Conservation (phyloP, 805 yeast species). For the Cyberlindnera subsufficiens region DNA sequence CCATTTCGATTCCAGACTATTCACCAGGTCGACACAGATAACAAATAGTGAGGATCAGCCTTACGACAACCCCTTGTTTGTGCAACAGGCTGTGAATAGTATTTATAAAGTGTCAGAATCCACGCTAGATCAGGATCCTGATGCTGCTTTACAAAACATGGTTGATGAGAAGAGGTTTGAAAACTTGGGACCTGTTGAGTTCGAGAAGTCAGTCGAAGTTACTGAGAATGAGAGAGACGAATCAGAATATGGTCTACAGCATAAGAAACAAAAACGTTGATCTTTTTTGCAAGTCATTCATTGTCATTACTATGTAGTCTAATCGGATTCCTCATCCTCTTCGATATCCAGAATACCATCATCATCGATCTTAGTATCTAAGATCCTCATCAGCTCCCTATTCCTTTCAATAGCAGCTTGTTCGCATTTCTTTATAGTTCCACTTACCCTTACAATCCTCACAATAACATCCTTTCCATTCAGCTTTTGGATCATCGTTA, state of each 20-base stretch:
- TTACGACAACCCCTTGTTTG: constrained; percentile 56
- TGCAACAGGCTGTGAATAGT: constrained; percentile 43
- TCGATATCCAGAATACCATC: constrained; percentile 14
- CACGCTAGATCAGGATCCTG: constrained; percentile 17
- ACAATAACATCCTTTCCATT: constrained; percentile 44
- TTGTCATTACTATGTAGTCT: background rate
- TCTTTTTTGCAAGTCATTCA: background rate
- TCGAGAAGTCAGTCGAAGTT: constrained; percentile 30
- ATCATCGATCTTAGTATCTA: constrained; percentile 14
- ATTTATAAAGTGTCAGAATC: constrained; percentile 37
- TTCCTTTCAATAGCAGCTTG: constrained; percentile 53
- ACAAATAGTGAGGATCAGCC: constrained; percentile 40
- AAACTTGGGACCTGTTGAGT: constrained; percentile 38
- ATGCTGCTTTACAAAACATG: constrained; percentile 11
- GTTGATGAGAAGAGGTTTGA: constrained; percentile 18
- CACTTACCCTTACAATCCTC: constrained; percentile 67
- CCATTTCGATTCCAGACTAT: constrained; percentile 56
- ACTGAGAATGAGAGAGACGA: constrained; percentile 7
- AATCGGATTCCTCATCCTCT: constrained; percentile 15
- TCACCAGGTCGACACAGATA: constrained; percentile 38
- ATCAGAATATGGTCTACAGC: constrained; percentile 20
- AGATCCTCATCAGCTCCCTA: constrained; percentile 22
- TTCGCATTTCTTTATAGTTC: constrained; percentile 83
- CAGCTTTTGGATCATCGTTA: constrained; percentile 48
- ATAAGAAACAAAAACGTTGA: constrained; percentile 14